Conservation (phyloP, 805 yeast species). For the Schwanniomyces polymorphus region DNA sequence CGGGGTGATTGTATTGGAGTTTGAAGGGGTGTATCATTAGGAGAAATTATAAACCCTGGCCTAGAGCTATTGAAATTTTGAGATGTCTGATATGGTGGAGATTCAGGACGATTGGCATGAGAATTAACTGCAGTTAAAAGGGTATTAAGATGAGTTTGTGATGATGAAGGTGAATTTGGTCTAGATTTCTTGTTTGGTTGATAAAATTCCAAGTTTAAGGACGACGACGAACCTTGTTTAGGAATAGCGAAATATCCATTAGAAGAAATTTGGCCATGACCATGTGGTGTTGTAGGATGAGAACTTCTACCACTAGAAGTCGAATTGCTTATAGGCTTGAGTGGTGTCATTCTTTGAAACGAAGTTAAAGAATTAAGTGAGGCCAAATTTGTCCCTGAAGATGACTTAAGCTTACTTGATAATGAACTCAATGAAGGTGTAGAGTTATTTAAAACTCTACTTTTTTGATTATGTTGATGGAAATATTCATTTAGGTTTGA, state of each 20-base stretch:
- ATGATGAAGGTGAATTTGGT: slow-evolving; percentile 47
- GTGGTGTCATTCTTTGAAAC: slow-evolving; percentile 64
- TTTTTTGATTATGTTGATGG: slow-evolving; percentile 11
- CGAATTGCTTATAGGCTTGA: slow-evolving; percentile 19
- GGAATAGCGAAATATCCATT: slow-evolving; percentile 16
- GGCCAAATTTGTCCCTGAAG: slow-evolving; percentile 5
- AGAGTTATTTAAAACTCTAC: background rate
- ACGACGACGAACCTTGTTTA: slow-evolving; percentile 14
- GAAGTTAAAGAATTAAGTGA: slow-evolving; percentile 42
- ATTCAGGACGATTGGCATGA: slow-evolving; percentile 1
- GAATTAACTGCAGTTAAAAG: slow-evolving; percentile 7
- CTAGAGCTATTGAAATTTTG: slow-evolving; percentile 11
- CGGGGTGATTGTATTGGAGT: slow-evolving; percentile 53
- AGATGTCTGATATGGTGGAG: slow-evolving; percentile 22
- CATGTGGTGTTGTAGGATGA: slow-evolving; percentile 4
- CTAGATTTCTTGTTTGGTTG: slow-evolving; percentile 47
- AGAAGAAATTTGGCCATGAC: slow-evolving; percentile 21
- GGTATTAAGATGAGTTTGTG: slow-evolving; percentile 23
- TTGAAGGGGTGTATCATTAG: slow-evolving; percentile 49
- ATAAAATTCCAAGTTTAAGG: slow-evolving; percentile 48
- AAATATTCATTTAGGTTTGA: background rate
- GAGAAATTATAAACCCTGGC: slow-evolving; percentile 29
- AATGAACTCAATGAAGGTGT: slow-evolving; percentile 13
- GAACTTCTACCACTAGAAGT: background rate
- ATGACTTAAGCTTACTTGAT: slow-evolving; percentile 12